A percentile compares a stretch with the other conserved stretches of the same genome.
phyloP scores from a whole-genome alignment of 768 basidiomycete species.

The Phanerochaete sordida region DNA sequence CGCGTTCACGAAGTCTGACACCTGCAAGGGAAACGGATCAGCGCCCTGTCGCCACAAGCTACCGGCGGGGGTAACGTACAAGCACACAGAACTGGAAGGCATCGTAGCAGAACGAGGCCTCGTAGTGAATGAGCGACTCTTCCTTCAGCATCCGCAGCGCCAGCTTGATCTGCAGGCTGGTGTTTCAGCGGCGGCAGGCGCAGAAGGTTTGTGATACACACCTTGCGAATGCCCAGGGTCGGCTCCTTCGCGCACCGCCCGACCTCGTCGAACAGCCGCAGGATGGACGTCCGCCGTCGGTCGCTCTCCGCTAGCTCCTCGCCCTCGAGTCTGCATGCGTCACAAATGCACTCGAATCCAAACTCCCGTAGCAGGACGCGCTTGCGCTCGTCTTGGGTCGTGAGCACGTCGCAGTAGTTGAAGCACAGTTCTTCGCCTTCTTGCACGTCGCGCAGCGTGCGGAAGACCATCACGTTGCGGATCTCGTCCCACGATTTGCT shows the following conservation, averaged over 20 bases:
- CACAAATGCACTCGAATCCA: constrained; percentile 23
- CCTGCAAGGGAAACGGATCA: constrained; percentile 15
- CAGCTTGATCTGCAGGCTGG: constrained; percentile 18
- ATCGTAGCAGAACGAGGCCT: constrained; percentile 27
- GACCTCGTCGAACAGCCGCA: constrained; percentile 22
- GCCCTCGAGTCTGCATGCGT: constrained; percentile 18
- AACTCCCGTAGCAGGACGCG: constrained; percentile 16
- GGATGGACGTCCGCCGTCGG: constrained; percentile 14
- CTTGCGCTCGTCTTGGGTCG: constrained; percentile 15
- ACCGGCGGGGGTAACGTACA: not conserved
- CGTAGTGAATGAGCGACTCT: constrained; percentile 24
- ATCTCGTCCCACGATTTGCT: constrained; percentile 23
- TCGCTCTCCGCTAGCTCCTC: constrained; percentile 20
- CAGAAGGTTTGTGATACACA: constrained; percentile 4
- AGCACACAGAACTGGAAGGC: constrained; percentile 28
- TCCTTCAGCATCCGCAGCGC: constrained; percentile 24
- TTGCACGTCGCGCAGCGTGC: constrained; percentile 22
- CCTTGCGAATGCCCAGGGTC: constrained; percentile 24
- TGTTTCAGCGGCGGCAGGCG: not conserved
- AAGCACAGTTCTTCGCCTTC: constrained; percentile 29
- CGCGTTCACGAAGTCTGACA: constrained; percentile 12
- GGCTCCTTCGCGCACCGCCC: constrained; percentile 20
- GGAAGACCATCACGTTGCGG: constrained; percentile 20
- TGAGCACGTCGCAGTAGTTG: constrained; percentile 22
- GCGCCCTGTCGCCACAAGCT: not conserved